Base-by-base conservation (phyloP, 2,329 filamentous ascomycete genomes). In the Clarireedia hainanense region DNA sequence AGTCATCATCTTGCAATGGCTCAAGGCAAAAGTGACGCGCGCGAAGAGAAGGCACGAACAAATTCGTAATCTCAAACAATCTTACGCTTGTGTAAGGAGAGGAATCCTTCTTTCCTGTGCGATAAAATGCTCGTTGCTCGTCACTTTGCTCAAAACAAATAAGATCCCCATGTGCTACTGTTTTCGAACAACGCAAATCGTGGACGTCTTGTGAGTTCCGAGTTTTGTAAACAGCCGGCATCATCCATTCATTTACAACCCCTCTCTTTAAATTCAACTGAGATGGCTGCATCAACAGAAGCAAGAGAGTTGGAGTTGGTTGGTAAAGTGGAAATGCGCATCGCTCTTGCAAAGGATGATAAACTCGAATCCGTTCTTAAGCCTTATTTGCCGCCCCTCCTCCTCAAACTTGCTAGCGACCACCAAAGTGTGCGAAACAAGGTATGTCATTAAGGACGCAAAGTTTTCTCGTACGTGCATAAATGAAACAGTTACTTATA, bases 321-420 rank as follows among this genome's bases (percentile, higher is more conserved):
- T 52, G 88, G 88, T 66, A 92, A 89, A 68, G 86, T 95, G 47
- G 91, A 85, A 61, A 94, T 96, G 65, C 69, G 65, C 14, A 69
- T 83, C 15, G 86, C 83, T 27, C 81, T 92, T 52, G 87, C 91
- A 64, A 85, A 90, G 51, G 92, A 96, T 69, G 78, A 83, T 60
- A 95, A 92, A 73, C 80, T 99, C 1, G 83, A 92, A 69, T 74
- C 83, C 24, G 76, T 94, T 15, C 77, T 99, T 17, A 83, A 87
- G 65, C 84, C 81, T 43, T 96, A 92, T 67, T 77, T 99, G 26
- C 76, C 88, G 3, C 87, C 92, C 0, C 74, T 97, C 10, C 79
- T 99, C 2, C 77, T 96, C 57, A 97, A 97, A 69, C 83, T 95
- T 34, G 84, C 80, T 34, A 96, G 91, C 48, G 87, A 90, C 24